Evolutionary conservation across 352 stramenopile genomes (phyloP).

Genomic region (Elongisporangium undulatum): DNA sequence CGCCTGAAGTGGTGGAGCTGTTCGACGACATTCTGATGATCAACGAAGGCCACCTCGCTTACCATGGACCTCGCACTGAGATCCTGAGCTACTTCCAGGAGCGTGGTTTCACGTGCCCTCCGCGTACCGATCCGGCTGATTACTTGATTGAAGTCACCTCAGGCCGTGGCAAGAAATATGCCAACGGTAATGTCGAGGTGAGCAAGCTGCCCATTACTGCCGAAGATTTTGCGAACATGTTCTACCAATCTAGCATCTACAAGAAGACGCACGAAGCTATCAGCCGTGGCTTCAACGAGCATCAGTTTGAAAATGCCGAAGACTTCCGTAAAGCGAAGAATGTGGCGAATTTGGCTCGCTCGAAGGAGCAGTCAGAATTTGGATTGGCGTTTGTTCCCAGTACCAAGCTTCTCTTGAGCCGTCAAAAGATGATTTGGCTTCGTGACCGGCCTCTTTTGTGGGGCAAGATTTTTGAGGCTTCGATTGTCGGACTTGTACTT

Average conservation of each 20-base stretch:
- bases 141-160: conserved; percentile 72
- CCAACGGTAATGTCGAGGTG: conserved; percentile 22
- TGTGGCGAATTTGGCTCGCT: conserved; percentile 37
- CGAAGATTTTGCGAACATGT: conserved; percentile 52
- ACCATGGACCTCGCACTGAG: conserved; percentile 79
- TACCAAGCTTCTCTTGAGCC: conserved; percentile 45
- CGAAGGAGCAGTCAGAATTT: conserved; percentile 49
- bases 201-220: conserved; percentile 20
- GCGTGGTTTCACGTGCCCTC: conserved; percentile 65
- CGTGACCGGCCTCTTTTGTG: conserved; percentile 50
- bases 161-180: conserved; percentile 37
- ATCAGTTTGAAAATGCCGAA: conserved; percentile 48
- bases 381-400: conserved; percentile 34
- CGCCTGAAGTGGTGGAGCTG: conserved; percentile 90
- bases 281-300: conserved; percentile 49
- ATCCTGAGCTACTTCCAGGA: conserved; percentile 83
- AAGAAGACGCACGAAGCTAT: conserved; percentile 41
- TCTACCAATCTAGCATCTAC: conserved; percentile 52
- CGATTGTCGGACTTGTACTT: conserved; percentile 74
- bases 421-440: conserved; percentile 65
- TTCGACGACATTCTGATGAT: conserved; percentile 96
- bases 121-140: conserved; percentile 52
- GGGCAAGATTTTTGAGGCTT: conserved; percentile 53
- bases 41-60: conserved; percentile 91
- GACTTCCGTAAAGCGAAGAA: conserved; percentile 55